Evolutionary conservation across 495 filamentous ascomycete species (phyloP).

Genomic region (Saxophila tyrrhenica): DNA sequence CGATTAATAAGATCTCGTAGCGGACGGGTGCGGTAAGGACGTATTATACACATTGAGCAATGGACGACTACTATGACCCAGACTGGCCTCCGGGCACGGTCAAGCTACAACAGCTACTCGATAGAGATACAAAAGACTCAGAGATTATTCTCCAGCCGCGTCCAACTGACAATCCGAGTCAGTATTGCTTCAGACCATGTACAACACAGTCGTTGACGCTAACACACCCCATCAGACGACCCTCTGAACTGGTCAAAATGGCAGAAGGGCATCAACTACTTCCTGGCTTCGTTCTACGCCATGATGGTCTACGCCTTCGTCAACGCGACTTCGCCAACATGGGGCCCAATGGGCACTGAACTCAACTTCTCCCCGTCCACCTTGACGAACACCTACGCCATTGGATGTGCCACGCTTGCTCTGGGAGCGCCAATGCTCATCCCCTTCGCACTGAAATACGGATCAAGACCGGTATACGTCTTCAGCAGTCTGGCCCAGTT

Average conservation of each 20-base stretch:
- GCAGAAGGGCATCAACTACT: slow-evolving; percentile 33
- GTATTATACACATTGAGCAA: too few species aligned
- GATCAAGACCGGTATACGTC: slow-evolving; percentile 37
- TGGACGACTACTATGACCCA: slow-evolving; percentile 7
- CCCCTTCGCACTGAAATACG: slow-evolving; percentile 37
- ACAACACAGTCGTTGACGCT: background rate
- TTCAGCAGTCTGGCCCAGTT: slow-evolving; percentile 29
- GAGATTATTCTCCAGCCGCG: slow-evolving; percentile 15
- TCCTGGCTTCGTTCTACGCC: slow-evolving; percentile 32
- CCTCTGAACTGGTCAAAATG: slow-evolving; percentile 16
- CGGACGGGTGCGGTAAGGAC: too few species aligned
- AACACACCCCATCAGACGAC: background rate
- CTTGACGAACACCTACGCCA: slow-evolving; percentile 32
- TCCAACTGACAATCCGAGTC: slow-evolving; percentile 10
- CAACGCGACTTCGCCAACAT: slow-evolving; percentile 32
- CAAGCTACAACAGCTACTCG: slow-evolving; percentile 3
- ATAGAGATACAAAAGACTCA: background rate
- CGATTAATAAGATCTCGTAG: too few species aligned
- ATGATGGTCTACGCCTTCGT: slow-evolving; percentile 33
- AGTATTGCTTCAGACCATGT: background rate
- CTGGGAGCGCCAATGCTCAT: slow-evolving; percentile 36
- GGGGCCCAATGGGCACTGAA: slow-evolving; percentile 32
- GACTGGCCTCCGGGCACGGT: slow-evolving; percentile 17
- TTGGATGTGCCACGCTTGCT: slow-evolving; percentile 30
- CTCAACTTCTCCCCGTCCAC: slow-evolving; percentile 29